A percentile compares a stretch with the other conserved stretches of the same genome.
These are phyloP conservation scores for Penstemon barbatus DNA, from an alignment of 257 asterid genomes.

Conservation along the genomic window DNA sequence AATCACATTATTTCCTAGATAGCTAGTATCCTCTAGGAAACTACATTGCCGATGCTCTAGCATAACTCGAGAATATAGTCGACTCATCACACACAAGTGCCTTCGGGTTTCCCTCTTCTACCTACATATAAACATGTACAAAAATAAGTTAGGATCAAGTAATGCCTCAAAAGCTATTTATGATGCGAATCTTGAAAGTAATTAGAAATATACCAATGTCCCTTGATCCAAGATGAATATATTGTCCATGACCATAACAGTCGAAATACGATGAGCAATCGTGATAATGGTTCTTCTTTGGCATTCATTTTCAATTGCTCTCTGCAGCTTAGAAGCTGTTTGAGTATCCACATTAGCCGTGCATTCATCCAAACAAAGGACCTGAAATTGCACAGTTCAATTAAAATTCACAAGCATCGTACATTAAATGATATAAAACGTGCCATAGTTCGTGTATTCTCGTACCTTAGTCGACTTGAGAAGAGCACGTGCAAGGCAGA, in stretches of 20 bases:
- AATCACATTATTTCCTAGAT: no score
- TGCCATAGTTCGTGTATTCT: not conserved
- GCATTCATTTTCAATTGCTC: conserved; percentile 59
- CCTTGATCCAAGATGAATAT: conserved; percentile 82
- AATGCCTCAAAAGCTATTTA: no score
- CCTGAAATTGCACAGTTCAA: conserved; percentile 38
- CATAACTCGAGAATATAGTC: conserved; percentile 48
- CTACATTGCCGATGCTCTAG: conserved; percentile 52
- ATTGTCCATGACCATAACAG: conserved; percentile 68
- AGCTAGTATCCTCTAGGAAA: not conserved
- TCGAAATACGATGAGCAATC: conserved; percentile 91
- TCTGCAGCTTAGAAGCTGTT: conserved; percentile 81
- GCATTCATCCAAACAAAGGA: conserved; percentile 92
- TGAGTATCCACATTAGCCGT: conserved; percentile 83
- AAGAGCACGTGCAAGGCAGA: conserved; percentile 91
- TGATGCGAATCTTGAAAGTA: not conserved
- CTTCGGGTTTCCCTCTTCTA: conserved; percentile 53
- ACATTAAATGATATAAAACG: no score
- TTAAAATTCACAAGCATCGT: no score
- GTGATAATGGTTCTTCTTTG: conserved; percentile 61
- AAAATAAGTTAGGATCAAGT: not conserved
- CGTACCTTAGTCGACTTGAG: conserved; percentile 81
- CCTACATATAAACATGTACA: conserved; percentile 26
- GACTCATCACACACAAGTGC: conserved; percentile 36
- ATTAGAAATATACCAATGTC: conserved; percentile 47